phyloP scores from a whole-genome alignment of 2,329 filamentous ascomycete species.

The Emericellopsis atlantica region DNA sequence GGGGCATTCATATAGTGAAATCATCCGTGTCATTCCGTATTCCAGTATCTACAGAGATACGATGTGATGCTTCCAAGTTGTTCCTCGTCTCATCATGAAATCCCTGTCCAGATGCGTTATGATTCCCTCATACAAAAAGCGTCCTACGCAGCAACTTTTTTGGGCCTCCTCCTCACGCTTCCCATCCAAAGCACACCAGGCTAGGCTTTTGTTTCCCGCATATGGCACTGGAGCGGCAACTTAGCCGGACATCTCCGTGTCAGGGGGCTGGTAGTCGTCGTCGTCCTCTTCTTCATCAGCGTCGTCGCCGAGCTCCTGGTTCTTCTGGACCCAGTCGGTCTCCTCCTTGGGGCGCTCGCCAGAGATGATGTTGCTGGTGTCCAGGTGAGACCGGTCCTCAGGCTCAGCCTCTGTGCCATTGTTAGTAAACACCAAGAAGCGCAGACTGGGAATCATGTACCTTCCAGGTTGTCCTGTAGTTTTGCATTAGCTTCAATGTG shows the following conservation, averaged over 20 bases:
- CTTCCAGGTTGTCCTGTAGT: neutral
- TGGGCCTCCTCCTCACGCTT: too few species aligned
- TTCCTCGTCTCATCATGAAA: too few species aligned
- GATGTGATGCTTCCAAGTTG: too few species aligned
- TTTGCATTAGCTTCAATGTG: neutral
- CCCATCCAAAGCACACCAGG: too few species aligned
- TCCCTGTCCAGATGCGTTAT: too few species aligned
- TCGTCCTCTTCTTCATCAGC: conserved; percentile 74
- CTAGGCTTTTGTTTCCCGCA: too few species aligned
- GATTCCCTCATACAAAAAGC: too few species aligned
- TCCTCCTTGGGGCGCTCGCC: conserved; percentile 71
- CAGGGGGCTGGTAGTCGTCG: conserved; percentile 53
- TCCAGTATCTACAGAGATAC: too few species aligned
- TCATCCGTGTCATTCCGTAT: too few species aligned
- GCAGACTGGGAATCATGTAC: neutral
- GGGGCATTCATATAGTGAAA: too few species aligned
- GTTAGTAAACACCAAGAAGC: too few species aligned
- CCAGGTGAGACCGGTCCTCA: conserved; percentile 31
- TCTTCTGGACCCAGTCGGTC: conserved; percentile 90
- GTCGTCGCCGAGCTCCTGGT: conserved; percentile 61
- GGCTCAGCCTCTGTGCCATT: neutral
- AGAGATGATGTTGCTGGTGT: conserved; percentile 73
- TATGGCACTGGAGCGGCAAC: neutral
- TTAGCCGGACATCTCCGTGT: conserved; percentile 51
- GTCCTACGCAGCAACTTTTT: too few species aligned